Evolutionary conservation across 2,329 filamentous ascomycete genomes (phyloP).

Genomic region (Cercospora sesami): DNA sequence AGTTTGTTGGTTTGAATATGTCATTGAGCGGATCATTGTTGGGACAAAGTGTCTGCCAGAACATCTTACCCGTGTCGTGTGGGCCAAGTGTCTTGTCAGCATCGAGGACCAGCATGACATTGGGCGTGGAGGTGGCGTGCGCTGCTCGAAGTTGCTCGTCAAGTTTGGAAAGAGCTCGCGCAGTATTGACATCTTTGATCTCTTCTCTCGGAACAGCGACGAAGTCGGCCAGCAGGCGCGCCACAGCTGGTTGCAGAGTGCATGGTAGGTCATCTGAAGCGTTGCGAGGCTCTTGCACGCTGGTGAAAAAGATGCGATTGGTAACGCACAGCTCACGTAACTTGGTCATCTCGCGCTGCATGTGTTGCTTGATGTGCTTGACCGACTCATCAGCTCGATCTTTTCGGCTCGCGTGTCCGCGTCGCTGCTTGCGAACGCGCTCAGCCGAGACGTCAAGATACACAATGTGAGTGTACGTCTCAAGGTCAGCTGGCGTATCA

Average conservation of each 20-base stretch:
- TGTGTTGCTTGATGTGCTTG: constrained; percentile 51
- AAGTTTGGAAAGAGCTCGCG: neutral
- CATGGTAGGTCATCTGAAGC: neutral
- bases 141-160: neutral
- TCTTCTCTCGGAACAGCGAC: neutral
- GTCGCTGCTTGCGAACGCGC: constrained; percentile 40
- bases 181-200: neutral
- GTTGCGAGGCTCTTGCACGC: constrained; percentile 23
- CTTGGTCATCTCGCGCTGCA: constrained; percentile 47
- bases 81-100: constrained; percentile 58
- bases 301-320: constrained; percentile 52
- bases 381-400: constrained; percentile 33
- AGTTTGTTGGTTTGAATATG: constrained; percentile 49
- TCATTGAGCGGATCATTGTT: constrained; percentile 56
- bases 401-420: constrained; percentile 41
- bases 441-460: constrained; percentile 52
- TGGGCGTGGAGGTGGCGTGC: constrained; percentile 23
- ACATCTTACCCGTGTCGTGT: constrained; percentile 53
- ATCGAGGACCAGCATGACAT: constrained; percentile 58
- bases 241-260: neutral
- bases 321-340: constrained; percentile 49
- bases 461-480: constrained; percentile 58
- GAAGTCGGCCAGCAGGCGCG: neutral
- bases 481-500: constrained; percentile 49
- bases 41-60: constrained; percentile 47